Evolutionary conservation across 208 protist species (phyloP).

Genomic region (Acanthamoeba royreba): DNA sequence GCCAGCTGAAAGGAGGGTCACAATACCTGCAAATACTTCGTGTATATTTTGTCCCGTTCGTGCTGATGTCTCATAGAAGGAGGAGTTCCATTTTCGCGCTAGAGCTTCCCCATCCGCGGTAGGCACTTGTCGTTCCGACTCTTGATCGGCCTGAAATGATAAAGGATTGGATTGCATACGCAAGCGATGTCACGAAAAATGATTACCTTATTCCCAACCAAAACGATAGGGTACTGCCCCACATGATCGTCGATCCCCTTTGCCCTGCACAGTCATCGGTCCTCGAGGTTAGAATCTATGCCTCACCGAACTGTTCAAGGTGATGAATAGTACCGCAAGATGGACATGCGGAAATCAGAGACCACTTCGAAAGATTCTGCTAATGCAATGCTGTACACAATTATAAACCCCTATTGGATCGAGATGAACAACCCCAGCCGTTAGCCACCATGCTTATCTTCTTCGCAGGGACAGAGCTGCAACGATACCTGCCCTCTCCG

Average conservation of each 20-base stretch:
- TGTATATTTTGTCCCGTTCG: neutral
- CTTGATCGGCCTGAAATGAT: neutral
- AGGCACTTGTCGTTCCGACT: neutral
- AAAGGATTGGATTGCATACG: neutral
- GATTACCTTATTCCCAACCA: neutral
- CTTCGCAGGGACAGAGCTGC: too few relatives aligned
- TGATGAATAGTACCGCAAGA: neutral
- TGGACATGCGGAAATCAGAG: neutral
- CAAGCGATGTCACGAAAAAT: neutral
- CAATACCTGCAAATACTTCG: neutral
- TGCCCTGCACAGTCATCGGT: neutral
- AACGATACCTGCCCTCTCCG: constrained; percentile 63
- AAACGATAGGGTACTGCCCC: neutral
- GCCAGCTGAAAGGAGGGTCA: neutral
- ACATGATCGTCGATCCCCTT: neutral
- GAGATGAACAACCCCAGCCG: too few relatives aligned
- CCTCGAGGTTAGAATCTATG: too few relatives aligned
- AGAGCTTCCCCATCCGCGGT: neutral
- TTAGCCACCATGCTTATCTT: too few relatives aligned
- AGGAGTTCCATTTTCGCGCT: neutral
- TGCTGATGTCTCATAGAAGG: neutral
- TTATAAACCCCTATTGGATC: neutral
- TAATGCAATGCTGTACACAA: neutral
- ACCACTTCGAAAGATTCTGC: neutral
- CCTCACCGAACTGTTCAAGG: neutral